Evolutionary conservation across 352 stramenopile species (phyloP), one percentile per base, ranked within the genome.

Genomic region (Phytophthora hibernalis): DNA sequence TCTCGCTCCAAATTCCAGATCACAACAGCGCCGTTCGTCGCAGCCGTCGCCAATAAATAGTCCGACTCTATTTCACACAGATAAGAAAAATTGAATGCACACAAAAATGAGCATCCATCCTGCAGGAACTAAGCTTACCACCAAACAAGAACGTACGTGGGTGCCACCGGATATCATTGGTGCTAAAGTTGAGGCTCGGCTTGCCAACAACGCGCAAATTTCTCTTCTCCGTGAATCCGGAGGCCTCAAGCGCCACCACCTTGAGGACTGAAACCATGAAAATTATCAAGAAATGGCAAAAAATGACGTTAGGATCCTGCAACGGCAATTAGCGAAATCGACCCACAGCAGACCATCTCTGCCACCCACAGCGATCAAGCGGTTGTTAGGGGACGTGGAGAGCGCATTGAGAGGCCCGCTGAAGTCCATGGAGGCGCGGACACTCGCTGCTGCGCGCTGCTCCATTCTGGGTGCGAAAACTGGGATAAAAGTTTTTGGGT

Each of bases 91-190:
- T n/a, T 12, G 21, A 68, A 53, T 59, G 13, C 54, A 42, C 37
- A 31, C 31, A 54, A 60, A 37, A 48, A 24, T 52, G 11, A 48
- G 42, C 8, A 15, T 48, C 18, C 42, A 38, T 22, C 4, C 22
- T 21, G 3, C 10, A 55, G n/a, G 26, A 44, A 69, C 1, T n/a
- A 20, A 43, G n/a, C n/a, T n/a, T n/a, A n/a, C 15, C 15, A 44
- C 2, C 1, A 10, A 20, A 10, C 8, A 21, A n/a, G 37, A 18
- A 18, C 80, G 52, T 83, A 95, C 87, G 85, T 40, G 87, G 89
- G 63, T 96, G 85, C 89, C 89, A 96, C 6, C 89, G 89, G 42
- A 96, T 95, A 60, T 96, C 89, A 54, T 95, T 96, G 16, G 89
- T 95, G 56, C 84, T 96, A 30, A 96, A 95, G 62, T 92, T 96